Base-by-base conservation (phyloP, 768 basidiomycete species). In the Collybia sp. region DNA sequence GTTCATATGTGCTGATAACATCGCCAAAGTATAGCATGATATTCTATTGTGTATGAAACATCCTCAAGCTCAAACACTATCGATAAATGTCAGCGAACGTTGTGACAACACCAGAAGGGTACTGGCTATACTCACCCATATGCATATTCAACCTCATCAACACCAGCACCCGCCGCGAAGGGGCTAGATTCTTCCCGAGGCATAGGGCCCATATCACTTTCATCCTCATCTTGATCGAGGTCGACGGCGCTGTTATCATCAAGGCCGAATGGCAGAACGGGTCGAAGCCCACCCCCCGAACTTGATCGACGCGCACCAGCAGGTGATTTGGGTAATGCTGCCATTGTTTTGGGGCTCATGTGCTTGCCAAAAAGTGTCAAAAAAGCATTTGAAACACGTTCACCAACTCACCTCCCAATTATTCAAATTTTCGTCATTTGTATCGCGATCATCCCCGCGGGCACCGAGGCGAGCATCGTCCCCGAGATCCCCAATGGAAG, bases 291-390 rank as follows among this genome's bases (percentile, higher is more conserved):
- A 19, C 79, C 78, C 30, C 91, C 91, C 5, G 90, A 87, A 50
- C 88, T 91, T 30, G 89, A 88, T 18, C 93, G 79, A 18, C 93
- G 78, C 40, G 74, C 72, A 36, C 87, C 85, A 12, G 86, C 86
- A 13, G 93, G 93, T 0, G 92, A 94, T 62, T 93, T 93, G 0
- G 93, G 89, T 40, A 97, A 71, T 8, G 92, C 87, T 11, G 89
- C 88, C 82, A 97, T 88, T 2, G 93, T 94, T 66, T 91, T 89
- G 3, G 93, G 92, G 53, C 94, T 95, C 86, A 97, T 88, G 59
- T 95, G 93, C 93, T 93, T 52, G 15, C 19, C 30, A 51, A 47
- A 33, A 8, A 49, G 44, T 33, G 31, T 33, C 44, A 37, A 34
- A 44, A 30, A 45, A 20, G 17, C 17, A 18, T 12, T 36, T 40